Percentiles rank a stretch among this genome's conserved stretches.
Evolutionary conservation across 768 basidiomycete genomes (phyloP).

Genomic region (Macrolepiota albuminosa): DNA sequence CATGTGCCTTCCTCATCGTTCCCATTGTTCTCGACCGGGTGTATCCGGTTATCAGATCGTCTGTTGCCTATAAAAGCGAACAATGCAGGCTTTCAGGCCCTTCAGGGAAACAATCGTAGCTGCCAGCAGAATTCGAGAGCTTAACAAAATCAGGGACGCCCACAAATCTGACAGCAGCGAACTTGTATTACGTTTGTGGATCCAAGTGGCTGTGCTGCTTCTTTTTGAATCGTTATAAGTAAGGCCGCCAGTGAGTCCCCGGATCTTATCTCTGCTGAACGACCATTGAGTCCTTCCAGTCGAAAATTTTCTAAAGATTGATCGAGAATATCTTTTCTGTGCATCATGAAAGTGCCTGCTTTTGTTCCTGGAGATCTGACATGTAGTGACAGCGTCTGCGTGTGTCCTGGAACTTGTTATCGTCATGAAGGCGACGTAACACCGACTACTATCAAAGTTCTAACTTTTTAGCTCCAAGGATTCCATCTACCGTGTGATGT

Average conservation of each 20-base stretch:
- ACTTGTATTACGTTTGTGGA: slow-evolving; percentile 33
- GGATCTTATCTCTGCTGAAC: not conserved
- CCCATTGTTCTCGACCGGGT: slow-evolving; percentile 19
- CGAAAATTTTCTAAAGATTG: not conserved
- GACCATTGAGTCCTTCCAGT: not conserved
- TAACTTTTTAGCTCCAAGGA: slow-evolving; percentile 6
- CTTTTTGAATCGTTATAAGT: slow-evolving; percentile 10
- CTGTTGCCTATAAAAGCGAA: slow-evolving; percentile 20
- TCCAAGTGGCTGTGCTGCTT: slow-evolving; percentile 37
- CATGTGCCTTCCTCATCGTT: not conserved
- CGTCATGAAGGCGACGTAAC: not conserved
- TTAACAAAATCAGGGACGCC: slow-evolving; percentile 10
- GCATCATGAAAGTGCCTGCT: not conserved
- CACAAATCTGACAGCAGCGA: slow-evolving; percentile 7
- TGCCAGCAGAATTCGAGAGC: slow-evolving; percentile 9
- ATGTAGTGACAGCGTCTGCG: not conserved
- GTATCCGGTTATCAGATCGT: slow-evolving; percentile 6
- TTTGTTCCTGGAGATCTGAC: not conserved
- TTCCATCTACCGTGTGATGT: slow-evolving; percentile 3
- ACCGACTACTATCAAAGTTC: not conserved
- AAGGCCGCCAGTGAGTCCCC: not conserved
- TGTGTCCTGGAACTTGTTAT: not conserved
- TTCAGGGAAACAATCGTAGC: slow-evolving; percentile 1
- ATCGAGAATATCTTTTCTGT: not conserved
- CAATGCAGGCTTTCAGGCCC: slow-evolving; percentile 20